phyloP scores from a whole-genome alignment of 768 basidiomycete genomes.

The Tylopilus sp. region DNA sequence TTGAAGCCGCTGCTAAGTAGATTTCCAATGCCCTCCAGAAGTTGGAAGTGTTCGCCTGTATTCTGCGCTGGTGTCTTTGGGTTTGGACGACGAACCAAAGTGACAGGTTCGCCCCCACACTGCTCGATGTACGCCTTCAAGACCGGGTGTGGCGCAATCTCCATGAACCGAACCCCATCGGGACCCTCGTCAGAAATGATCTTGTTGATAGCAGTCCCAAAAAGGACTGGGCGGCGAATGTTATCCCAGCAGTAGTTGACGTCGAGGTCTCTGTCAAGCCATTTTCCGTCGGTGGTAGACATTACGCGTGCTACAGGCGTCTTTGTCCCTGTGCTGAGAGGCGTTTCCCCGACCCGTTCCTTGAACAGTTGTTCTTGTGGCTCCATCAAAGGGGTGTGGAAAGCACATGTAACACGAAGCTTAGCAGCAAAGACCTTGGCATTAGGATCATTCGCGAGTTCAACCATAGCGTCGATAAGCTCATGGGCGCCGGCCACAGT shows the following conservation, averaged over 20 bases:
- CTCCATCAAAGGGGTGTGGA: conserved; percentile 36
- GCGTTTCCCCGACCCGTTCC: conserved; percentile 16
- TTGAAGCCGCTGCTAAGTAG: conserved; percentile 30
- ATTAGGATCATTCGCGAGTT: conserved; percentile 25
- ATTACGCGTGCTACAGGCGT: conserved; percentile 27
- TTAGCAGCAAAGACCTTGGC: conserved; percentile 27
- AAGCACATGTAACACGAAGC: conserved; percentile 33
- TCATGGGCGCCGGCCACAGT: conserved; percentile 32
- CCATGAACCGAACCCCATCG: conserved; percentile 29
- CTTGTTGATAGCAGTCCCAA: conserved; percentile 33
- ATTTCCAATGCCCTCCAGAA: conserved; percentile 32
- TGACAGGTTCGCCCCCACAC: conserved; percentile 30
- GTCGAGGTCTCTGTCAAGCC: conserved; percentile 30
- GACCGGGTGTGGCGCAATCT: conserved; percentile 35
- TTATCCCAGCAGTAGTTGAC: conserved; percentile 36
- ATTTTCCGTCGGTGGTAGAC: conserved; percentile 34
- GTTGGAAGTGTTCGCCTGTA: conserved; percentile 32
- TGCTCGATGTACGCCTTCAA: conserved; percentile 34
- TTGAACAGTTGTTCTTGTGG: conserved; percentile 32
- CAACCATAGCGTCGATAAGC: conserved; percentile 30
- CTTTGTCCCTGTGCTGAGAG: conserved; percentile 18
- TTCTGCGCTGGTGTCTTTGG: conserved; percentile 30
- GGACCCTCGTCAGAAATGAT: conserved; percentile 28
- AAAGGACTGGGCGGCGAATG: conserved; percentile 34
- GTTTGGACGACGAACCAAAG: conserved; percentile 32